These are phyloP conservation scores for Podaxis sp. DNA, from an alignment of 768 basidiomycete species.

Conservation along the genomic window DNA sequence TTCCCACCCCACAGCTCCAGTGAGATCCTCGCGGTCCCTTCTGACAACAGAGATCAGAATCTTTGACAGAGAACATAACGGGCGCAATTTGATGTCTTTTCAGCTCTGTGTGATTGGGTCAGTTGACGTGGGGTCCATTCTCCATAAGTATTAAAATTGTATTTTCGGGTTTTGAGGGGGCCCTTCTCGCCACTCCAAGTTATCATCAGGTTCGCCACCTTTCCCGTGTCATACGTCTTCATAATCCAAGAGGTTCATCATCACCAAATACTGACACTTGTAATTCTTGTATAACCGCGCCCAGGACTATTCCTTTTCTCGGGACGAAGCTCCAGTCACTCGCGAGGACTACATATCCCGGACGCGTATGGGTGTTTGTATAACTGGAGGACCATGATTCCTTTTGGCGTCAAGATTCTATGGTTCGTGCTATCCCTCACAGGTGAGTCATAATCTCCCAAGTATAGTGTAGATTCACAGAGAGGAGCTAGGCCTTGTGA, in stretches of 20 bases:
- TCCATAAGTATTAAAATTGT: background rate
- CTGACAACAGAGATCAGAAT: conserved; percentile 2
- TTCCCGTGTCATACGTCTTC: background rate
- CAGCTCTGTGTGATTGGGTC: background rate
- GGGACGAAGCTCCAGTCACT: too few relatives aligned
- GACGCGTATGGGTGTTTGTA: background rate
- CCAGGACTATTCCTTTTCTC: too few relatives aligned
- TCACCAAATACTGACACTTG: too few relatives aligned
- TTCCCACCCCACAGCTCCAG: conserved; percentile 15
- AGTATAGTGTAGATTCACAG: background rate
- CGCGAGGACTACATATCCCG: background rate
- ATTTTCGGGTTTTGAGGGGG: background rate
- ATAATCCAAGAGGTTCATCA: too few relatives aligned
- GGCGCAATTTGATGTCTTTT: background rate
- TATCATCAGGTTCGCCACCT: background rate
- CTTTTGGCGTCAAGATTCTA: conserved; percentile 51
- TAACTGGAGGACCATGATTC: conserved; percentile 41
- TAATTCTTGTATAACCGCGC: too few relatives aligned
- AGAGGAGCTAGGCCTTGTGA: conserved; percentile 42
- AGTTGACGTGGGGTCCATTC: background rate
- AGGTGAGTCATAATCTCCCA: conserved; percentile 35
- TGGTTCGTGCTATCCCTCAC: conserved; percentile 60
- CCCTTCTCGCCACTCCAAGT: background rate
- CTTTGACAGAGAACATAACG: background rate
- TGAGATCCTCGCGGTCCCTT: background rate